These are phyloP conservation scores for Cucumis hystrix DNA, from an alignment of 306 rosid species.

Conservation along the genomic window DNA sequence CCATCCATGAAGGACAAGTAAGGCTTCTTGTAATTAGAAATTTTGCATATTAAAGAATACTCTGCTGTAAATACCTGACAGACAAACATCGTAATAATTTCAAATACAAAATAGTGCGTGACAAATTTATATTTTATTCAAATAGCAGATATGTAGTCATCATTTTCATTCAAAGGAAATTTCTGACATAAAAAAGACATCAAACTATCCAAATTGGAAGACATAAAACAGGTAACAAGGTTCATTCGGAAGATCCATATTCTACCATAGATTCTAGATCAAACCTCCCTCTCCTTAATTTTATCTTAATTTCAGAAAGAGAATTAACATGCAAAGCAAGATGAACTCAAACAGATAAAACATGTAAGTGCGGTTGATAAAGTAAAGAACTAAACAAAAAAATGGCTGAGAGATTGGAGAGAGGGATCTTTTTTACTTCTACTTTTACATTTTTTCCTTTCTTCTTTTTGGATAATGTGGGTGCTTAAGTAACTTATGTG, in stretches of 20 bases:
- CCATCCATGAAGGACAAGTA: conserved; percentile 95
- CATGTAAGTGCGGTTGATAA: neutral
- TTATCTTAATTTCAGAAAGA: neutral
- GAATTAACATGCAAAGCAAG: neutral
- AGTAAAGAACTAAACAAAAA: neutral
- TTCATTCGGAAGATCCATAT: neutral
- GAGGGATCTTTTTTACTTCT: neutral
- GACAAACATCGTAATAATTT: conserved; percentile 8
- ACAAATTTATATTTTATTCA: neutral
- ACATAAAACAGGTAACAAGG: neutral
- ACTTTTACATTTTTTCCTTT: neutral
- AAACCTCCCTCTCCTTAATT: neutral
- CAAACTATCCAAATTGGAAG: neutral
- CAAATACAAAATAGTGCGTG: neutral
- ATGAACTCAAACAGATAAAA: neutral
- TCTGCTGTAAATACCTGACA: conserved; percentile 86
- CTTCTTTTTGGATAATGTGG: neutral
- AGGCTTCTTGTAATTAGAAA: conserved; percentile 77
- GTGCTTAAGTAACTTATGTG: neutral
- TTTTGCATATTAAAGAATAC: conserved; percentile 89
- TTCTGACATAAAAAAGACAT: neutral
- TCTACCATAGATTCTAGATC: neutral
- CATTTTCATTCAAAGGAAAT: neutral
- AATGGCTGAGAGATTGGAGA: neutral
- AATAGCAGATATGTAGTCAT: neutral